phyloP scores from a whole-genome alignment of 192 early-diverging fungal genomes.

The Coemansia sp. region DNA sequence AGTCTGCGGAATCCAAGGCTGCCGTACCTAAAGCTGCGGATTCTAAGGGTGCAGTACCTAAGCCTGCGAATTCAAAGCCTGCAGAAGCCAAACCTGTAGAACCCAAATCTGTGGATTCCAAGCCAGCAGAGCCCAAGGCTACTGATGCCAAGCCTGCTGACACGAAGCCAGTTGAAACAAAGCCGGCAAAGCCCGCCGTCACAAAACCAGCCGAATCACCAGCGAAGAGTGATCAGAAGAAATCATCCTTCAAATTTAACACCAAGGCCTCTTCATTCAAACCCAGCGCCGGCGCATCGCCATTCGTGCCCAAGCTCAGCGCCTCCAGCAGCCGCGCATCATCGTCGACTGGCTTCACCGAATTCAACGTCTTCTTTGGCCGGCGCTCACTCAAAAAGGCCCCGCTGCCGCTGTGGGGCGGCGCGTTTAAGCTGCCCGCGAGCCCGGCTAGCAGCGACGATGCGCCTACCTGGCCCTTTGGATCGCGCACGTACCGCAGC shows the following conservation, averaged over 20 bases:
- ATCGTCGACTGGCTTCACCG: constrained; percentile 23
- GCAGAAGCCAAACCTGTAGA: not conserved
- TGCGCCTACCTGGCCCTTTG: constrained; percentile 49
- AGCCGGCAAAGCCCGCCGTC: too few species aligned
- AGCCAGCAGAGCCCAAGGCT: too few species aligned
- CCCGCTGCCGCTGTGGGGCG: constrained; percentile 34
- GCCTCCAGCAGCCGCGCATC: constrained; percentile 38
- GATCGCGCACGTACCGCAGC: constrained; percentile 42
- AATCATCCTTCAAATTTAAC: constrained; percentile 64
- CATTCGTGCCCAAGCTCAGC: constrained; percentile 66
- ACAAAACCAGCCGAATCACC: not conserved
- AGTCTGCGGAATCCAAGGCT: not conserved
- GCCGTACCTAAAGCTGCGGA: not conserved
- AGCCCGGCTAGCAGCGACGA: constrained; percentile 5
- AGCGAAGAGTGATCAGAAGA: constrained; percentile 14
- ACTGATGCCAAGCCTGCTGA: too few species aligned
- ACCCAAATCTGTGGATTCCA: not conserved
- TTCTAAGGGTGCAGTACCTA: not conserved
- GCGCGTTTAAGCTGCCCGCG: constrained; percentile 22
- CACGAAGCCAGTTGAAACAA: too few species aligned
- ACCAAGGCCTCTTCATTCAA: constrained; percentile 74
- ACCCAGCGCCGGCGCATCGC: constrained; percentile 65
- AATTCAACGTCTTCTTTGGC: constrained; percentile 50
- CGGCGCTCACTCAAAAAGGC: constrained; percentile 36
- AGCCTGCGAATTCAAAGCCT: not conserved